Base-by-base conservation (phyloP, 2,329 filamentous ascomycete genomes). In the Ascochyta pisi region DNA sequence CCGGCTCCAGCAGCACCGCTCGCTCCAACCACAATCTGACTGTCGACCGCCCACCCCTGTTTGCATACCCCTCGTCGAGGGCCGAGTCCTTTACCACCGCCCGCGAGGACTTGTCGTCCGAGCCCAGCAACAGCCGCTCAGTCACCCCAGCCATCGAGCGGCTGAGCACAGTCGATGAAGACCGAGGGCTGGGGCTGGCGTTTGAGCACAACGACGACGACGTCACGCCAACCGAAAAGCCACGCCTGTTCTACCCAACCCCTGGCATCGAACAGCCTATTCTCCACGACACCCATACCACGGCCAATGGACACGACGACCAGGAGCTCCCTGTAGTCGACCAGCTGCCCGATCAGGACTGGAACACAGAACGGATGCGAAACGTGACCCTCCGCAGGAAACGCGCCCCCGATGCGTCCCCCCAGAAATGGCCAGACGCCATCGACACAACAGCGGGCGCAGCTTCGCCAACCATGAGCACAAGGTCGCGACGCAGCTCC, bases 81-180 rank as follows among this genome's bases (percentile, higher is more conserved):
- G 77, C 78, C 29, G 79, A 81, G 24, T 81, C 79, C 0, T 81
- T 80, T 62, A 75, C 70, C 40, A 82, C 79, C 1, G 79, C 79
- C 10, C 70, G 72, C 52, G 79, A 81, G 61, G 75, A 77, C 15
- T 70, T 68, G 5, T 73, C 72, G 23, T 74, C 75, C 0, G 73
- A 76, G 34, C 50, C 60, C 35, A 69, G 68, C 50, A 65, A 66
- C 38, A 71, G 71, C 56, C 64, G 67, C 33, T 64, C 67, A 3
- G 59, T 51, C n/a, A 70, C 70, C 3, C 73, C 73, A 3, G 40
- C 63, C 39, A 58, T 57, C 23, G 65, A 71, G 29, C 55, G 67
- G 8, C 57, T 72, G 54, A 69, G 67, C 54, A 66, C 68, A 10
- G 67, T 71, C 13, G 60, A 69, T 6, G 71, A 74, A 54, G 67